These are phyloP conservation scores for Euphorbia corollata DNA, from an alignment of 441 rosid genomes.

Conservation along the genomic window DNA sequence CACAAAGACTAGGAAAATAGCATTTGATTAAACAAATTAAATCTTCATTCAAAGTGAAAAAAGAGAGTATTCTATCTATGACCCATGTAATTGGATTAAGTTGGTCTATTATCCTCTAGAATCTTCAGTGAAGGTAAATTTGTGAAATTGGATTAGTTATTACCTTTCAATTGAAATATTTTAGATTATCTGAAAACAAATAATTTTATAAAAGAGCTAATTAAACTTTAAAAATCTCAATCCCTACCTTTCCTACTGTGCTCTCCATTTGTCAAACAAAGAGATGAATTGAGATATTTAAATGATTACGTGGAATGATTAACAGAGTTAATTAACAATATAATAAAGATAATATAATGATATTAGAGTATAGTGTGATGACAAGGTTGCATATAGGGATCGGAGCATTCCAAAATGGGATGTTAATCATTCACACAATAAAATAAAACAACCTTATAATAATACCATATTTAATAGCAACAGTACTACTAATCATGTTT, in stretches of 20 bases:
- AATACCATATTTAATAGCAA: neutral
- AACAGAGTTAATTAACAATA: neutral
- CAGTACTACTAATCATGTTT: constrained; percentile 6
- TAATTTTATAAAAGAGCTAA: no score
- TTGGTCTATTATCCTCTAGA: no score
- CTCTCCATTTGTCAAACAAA: constrained; percentile 9
- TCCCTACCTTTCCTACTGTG: neutral
- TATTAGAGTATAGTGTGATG: neutral
- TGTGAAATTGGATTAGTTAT: no score
- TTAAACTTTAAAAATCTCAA: no score
- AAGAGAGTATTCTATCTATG: neutral
- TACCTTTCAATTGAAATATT: no score
- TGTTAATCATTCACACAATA: constrained; percentile 14
- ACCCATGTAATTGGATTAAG: no score
- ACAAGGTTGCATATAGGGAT: constrained; percentile 10
- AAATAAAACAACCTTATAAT: neutral
- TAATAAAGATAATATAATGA: neutral
- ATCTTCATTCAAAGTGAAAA: neutral
- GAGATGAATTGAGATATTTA: neutral
- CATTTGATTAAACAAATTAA: neutral
- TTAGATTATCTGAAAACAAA: no score
- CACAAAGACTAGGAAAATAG: neutral
- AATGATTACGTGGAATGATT: constrained; percentile 14
- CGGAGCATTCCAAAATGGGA: constrained; percentile 19
- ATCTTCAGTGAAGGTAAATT: no score